Evolutionary conservation across 306 rosid genomes (phyloP), one percentile per base, ranked within the genome.

Genomic region (Hylodesmum podocarpum): DNA sequence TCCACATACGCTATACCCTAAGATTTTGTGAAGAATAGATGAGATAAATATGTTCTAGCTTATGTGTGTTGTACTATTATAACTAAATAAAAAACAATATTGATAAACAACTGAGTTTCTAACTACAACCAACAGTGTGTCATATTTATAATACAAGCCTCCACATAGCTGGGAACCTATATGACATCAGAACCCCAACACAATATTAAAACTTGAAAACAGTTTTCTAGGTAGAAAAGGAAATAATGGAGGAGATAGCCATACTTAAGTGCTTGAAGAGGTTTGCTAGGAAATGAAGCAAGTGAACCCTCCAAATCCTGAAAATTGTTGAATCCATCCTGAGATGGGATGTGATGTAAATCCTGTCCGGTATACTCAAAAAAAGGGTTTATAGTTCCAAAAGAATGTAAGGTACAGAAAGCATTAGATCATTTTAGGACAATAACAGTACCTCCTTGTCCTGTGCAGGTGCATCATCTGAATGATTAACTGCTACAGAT

Each of bases 201-300:
- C 61, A 28, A 36, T 9, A 47, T 19, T 33, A 50, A 39, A 40
- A 57, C 57, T 40, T 12, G n/a, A 68, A 77, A 24, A 70, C n/a
- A n/a, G n/a, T n/a, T n/a, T n/a, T n/a, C n/a, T 53, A 11, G 6
- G 37, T 25, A 50, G 39, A 75, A 24, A 47, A 25, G 43, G 3
- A 53, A 58, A 62, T 21, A 6, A 13, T 5, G 8, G 46, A 63
- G 40, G 31, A 79, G 83, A 71, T 18, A 44, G 57, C 58, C 91
- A 75, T 93, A 93, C 98, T 93, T 89, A 28, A 91, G 96, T 80
- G 96, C 98, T 84, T 86, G 82, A 78, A 94, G 96, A 78, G 97
- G 97, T 85, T 86, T 91, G 19, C 70, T 86, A 34, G 99, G 97
- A 83, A 96, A 91, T 72, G 99, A 89, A 72, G 97, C 86, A 82